Percentiles rank a stretch among this genome's conserved stretches.
These are phyloP conservation scores for Sporothrix pseudoabietina DNA, from an alignment of 2,329 filamentous ascomycete species.

Conservation along the genomic window DNA sequence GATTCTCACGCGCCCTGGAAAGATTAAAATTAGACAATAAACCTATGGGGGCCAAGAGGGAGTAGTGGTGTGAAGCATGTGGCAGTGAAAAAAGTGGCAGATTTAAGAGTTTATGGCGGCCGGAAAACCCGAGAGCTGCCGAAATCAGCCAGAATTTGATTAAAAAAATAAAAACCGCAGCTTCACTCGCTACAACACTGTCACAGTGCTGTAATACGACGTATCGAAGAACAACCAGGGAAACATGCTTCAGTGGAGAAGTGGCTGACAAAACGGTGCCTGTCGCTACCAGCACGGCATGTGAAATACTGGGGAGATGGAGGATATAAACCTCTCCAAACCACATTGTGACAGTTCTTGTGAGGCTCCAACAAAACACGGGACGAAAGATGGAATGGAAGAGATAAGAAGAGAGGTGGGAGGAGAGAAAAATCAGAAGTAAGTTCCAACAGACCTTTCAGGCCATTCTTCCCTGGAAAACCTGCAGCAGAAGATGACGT, in stretches of 20 bases:
- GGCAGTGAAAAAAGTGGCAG: not conserved
- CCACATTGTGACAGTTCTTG: not conserved
- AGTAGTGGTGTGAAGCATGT: constrained; percentile 6
- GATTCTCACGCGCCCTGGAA: not conserved
- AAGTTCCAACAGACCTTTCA: not conserved
- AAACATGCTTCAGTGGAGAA: not conserved
- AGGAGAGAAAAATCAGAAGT: not conserved
- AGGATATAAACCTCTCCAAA: not conserved
- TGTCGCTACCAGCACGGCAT: constrained; percentile 15
- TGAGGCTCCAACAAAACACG: not conserved
- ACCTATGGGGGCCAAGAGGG: no score
- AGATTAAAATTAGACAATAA: constrained; percentile 1
- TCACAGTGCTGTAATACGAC: no score
- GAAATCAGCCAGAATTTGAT: not conserved
- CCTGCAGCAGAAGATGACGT: not conserved
- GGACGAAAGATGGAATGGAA: not conserved
- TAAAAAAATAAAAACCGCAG: not conserved
- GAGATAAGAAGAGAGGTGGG: not conserved
- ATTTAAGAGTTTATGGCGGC: not conserved
- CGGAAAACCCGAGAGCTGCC: constrained; percentile 7
- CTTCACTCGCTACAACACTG: not conserved
- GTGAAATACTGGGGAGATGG: not conserved
- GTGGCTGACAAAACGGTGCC: not conserved
- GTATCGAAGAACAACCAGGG: not conserved
- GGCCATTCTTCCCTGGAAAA: not conserved